phyloP scores from a whole-genome alignment of 1,284 basidiomycete genomes.

The Leccinum cinnamomeum region DNA sequence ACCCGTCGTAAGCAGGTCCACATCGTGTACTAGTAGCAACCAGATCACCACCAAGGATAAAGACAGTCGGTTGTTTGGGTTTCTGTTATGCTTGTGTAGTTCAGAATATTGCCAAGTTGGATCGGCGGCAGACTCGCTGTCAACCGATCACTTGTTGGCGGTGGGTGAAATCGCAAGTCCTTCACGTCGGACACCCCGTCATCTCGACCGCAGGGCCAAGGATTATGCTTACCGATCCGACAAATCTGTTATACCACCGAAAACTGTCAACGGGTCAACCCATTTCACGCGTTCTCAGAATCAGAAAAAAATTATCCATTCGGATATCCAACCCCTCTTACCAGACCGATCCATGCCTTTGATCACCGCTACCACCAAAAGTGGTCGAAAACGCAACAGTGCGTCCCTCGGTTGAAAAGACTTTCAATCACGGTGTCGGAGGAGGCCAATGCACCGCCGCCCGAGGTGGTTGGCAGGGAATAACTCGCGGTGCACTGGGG shows the following conservation, averaged over 20 bases:
- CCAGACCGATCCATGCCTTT: constrained; percentile 17
- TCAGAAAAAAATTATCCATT: constrained; percentile 21
- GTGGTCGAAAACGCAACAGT: constrained; percentile 35
- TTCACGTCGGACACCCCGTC: too few relatives aligned
- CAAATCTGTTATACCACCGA: constrained; percentile 15
- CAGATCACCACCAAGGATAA: neutral
- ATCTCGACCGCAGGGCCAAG: too few relatives aligned
- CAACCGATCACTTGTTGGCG: neutral
- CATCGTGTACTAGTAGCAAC: neutral
- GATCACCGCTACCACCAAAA: constrained; percentile 18
- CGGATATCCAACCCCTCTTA: constrained; percentile 8
- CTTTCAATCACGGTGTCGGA: constrained; percentile 15
- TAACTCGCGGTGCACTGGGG: constrained; percentile 10
- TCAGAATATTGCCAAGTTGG: neutral
- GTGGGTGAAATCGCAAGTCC: too few relatives aligned
- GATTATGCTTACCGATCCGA: constrained; percentile 24
- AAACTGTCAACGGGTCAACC: constrained; percentile 20
- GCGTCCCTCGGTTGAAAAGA: constrained; percentile 28
- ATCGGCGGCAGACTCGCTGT: neutral
- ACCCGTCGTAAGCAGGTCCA: neutral
- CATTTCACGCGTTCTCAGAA: constrained; percentile 10
- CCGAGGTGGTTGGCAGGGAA: constrained; percentile 9
- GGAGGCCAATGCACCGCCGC: constrained; percentile 11
- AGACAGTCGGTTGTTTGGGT: too few relatives aligned
- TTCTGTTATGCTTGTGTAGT: neutral